Percentiles rank a stretch among this genome's conserved stretches.
Conservation (phyloP, 768 basidiomycete species). For the Paxillus involutus region DNA sequence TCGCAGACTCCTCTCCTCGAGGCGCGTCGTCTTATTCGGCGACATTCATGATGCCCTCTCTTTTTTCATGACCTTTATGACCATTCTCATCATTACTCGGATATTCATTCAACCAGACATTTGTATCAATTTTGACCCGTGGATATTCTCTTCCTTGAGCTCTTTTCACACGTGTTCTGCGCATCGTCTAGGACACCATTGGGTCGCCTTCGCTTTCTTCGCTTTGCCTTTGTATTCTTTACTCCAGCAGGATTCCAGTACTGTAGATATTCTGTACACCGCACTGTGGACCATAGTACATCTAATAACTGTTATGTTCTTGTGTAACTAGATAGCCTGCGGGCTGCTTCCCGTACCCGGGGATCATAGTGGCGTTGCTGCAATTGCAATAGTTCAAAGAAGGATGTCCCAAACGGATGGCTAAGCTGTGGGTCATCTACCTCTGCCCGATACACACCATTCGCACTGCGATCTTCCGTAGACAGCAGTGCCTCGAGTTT, state of each 20-base stretch:
- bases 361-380: slow-evolving; percentile 62
- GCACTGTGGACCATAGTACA: slow-evolving; percentile 26
- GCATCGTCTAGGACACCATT: slow-evolving; percentile 10
- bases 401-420: slow-evolving; percentile 79
- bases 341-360: slow-evolving; percentile 66
- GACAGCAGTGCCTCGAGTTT: slow-evolving; percentile 82
- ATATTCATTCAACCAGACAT: slow-evolving; percentile 23
- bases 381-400: slow-evolving; percentile 81
- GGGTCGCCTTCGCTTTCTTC: slow-evolving; percentile 21
- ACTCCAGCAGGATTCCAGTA: slow-evolving; percentile 18
- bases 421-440: slow-evolving; percentile 87
- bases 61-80: slow-evolving; percentile 33
- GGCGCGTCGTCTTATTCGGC: slow-evolving; percentile 26
- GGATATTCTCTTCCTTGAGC: slow-evolving; percentile 32
- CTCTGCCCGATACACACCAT: slow-evolving; percentile 84
- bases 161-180: slow-evolving; percentile 12
- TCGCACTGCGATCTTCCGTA: slow-evolving; percentile 80
- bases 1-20: slow-evolving; percentile 20
- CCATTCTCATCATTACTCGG: slow-evolving; percentile 18
- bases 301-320: slow-evolving; percentile 34
- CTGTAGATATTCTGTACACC: slow-evolving; percentile 33
- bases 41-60: slow-evolving; percentile 33
- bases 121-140: slow-evolving; percentile 18
- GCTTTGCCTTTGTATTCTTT: slow-evolving; percentile 21
- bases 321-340: slow-evolving; percentile 48